Base-by-base conservation (phyloP, 169 alveolate species). In the Cryptosporidium xiaoi region DNA sequence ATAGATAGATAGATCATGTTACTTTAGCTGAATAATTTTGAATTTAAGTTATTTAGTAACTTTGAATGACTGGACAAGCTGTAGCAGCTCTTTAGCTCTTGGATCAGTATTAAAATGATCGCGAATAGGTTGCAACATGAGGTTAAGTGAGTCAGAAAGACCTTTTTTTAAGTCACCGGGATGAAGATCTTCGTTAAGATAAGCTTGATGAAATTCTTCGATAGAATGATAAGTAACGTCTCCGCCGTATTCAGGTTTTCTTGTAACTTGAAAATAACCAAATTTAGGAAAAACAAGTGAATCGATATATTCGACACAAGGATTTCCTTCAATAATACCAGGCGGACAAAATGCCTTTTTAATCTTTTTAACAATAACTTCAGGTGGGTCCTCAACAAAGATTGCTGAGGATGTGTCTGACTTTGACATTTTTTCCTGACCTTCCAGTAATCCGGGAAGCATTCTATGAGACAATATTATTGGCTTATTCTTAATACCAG, bases 351-450 rank as follows among this genome's bases (percentile, higher is more conserved):
- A 97, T 18, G 99, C 99, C 67, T 95, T 95, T 84, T 97, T 97
- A 66, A 98, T 97, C 90, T 98, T 98, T 65, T 96, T 92, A 71
- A 65, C 65, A 58, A 68, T 29, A 16, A 90, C 97, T 69, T 96
- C 98, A 3, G 95, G 95, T 20, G 95, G 44, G 83, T 98, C 99
- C 89, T 98, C 99, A 99, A 98, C 98, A 91, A 98, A 98, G 67
- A 98, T 97, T 0, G 99, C 99, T 3, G 99, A 95, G 71, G 96
- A 97, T 27, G 96, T 94, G 50, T 95, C 96, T 64, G 97, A 92
- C 92, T 99, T 99, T 62, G 98, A 93, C 99, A 97, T 97, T 91
- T 98, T 99, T 77, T 96, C 99, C 82, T 97, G 98, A 40, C 99
- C 99, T 83, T 97, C 97, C 69, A 94, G 92, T 29, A 99, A 93